Evolutionary conservation across 2,329 filamentous ascomycete genomes (phyloP), one percentile per base, ranked within the genome.

Genomic region (Teratosphaeriaceae sp.): DNA sequence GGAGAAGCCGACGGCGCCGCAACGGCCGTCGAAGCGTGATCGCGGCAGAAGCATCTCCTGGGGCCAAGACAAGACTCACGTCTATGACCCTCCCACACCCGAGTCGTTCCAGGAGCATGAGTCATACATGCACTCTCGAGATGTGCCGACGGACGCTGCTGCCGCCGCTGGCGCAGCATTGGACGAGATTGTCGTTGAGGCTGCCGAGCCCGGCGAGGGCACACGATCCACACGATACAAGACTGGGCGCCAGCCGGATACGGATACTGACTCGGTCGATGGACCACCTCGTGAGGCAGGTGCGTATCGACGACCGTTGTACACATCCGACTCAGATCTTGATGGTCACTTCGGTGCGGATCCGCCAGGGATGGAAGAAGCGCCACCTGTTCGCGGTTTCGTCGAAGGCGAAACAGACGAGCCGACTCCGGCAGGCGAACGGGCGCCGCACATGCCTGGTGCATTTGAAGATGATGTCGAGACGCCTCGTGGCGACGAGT

Each of bases 401-500:
- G 59, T 69, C 13, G 61, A 58, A 54, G 69, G 72, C 12, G 68
- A 71, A 27, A 53, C 66, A 2, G 67, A 69, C 15, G 80, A 81
- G 3, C 75, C 79, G 3, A 80, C 82, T 53, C 75, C 76, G 7
- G 49, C 65, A 9, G 71, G 66, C 47, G 68, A 71, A n/a, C 53
- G n/a, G 9, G 13, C 57, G 16, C 58, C 70, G 33, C 72, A 76
- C 44, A 76, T 83, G 61, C 80, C 82, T 19, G 83, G 82, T 16
- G 67, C 74, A 8, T 88, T 84, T 47, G 61, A 69, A 29, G 61
- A 69, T 31, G 67, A 69, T 5, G 15, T 16, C 12, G 20, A 22
- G n/a, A 18, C 24, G 36, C 29, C 19, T 15, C 19, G 24, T 15
- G 18, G 15, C n/a, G 13, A 33, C 5, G 36, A 38, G 36, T 3